A percentile compares a stretch with the other conserved stretches of the same genome.
Conservation (phyloP, 768 basidiomycete genomes). For the Termitomyces sp. region DNA sequence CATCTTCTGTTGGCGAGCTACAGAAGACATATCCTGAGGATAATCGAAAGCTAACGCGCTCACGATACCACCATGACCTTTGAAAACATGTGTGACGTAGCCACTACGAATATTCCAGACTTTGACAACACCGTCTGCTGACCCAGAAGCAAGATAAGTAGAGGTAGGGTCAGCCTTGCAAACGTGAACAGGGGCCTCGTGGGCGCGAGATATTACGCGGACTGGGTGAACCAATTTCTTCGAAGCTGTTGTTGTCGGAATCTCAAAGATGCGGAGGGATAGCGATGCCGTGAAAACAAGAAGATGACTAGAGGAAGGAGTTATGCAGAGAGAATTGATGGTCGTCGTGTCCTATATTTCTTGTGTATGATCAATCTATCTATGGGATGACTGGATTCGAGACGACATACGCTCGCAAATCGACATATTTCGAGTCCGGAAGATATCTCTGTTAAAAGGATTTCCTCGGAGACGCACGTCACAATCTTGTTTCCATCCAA, state of each 20-base stretch:
- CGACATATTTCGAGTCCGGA: constrained; percentile 74
- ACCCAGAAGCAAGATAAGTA: constrained; percentile 90
- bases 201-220: constrained; percentile 78
- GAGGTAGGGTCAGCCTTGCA: constrained; percentile 82
- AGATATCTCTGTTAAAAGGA: constrained; percentile 76
- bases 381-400: not conserved
- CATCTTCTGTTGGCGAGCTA: constrained; percentile 50
- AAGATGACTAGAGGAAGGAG: constrained; percentile 71
- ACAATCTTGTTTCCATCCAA: constrained; percentile 75
- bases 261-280: constrained; percentile 78
- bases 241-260: constrained; percentile 50
- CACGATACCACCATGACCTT: constrained; percentile 97
- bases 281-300: constrained; percentile 79
- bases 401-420: constrained; percentile 71
- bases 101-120: constrained; percentile 91
- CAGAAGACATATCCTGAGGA: constrained; percentile 53
- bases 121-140: constrained; percentile 95
- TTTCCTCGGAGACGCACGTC: constrained; percentile 85
- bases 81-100: constrained; percentile 91
- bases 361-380: not conserved
- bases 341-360: constrained; percentile 70
- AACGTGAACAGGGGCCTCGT: constrained; percentile 92
- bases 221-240: constrained; percentile 59
- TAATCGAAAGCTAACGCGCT: constrained; percentile 87
- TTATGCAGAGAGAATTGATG: constrained; percentile 80